Conservation (phyloP, 2,329 filamentous ascomycete genomes). For the Zalaria sp. region DNA sequence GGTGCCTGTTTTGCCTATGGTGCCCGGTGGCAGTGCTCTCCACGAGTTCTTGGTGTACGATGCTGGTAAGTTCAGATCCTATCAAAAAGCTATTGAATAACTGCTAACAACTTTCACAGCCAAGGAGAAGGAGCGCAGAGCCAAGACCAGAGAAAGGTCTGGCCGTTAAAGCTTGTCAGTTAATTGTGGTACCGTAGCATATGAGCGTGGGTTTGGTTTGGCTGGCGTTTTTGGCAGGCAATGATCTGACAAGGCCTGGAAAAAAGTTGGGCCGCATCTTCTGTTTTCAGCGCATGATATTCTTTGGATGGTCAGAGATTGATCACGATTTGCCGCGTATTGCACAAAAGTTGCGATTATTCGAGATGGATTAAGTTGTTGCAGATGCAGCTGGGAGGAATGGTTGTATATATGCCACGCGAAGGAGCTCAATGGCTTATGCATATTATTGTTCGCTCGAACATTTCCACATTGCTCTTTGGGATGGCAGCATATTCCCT, state of each 20-base stretch:
- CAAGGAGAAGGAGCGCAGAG: constrained; percentile 25
- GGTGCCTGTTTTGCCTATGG: constrained; percentile 95
- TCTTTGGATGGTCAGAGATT: neutral
- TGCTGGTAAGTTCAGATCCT: constrained; percentile 40
- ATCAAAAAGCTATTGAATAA: constrained; percentile 1
- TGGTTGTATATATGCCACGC: no score
- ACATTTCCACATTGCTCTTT: no score
- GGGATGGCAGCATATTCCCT: no score
- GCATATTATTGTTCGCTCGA: no score
- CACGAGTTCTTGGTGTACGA: constrained; percentile 92
- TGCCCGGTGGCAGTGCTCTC: constrained; percentile 71
- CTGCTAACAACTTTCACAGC: constrained; percentile 5
- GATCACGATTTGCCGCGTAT: neutral
- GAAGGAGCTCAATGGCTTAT: no score
- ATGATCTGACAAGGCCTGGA: neutral
- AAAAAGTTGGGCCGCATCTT: neutral
- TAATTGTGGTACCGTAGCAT: neutral
- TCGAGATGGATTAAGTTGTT: no score
- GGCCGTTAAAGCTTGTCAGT: constrained; percentile 15
- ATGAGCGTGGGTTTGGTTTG: neutral
- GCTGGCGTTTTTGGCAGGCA: neutral
- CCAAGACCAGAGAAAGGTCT: constrained; percentile 20
- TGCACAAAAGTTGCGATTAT: no score
- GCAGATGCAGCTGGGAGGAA: no score
- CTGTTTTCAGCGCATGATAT: no score